Percentiles rank a stretch among this genome's conserved stretches.
Conservation (phyloP, 208 protist species). For the Leishmania amazonensis region DNA sequence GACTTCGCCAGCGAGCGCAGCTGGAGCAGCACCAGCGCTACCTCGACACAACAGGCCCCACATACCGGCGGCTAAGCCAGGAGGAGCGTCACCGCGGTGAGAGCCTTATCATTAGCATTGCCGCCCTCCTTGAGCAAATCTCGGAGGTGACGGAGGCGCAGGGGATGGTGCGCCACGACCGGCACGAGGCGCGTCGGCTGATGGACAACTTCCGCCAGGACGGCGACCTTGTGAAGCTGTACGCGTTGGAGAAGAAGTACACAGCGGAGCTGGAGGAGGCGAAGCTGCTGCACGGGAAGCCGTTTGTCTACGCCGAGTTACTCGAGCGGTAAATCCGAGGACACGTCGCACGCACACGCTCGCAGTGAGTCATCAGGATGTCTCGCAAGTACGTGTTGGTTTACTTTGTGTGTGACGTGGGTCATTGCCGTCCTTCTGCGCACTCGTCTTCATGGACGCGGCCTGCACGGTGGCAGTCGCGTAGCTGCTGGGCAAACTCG, state of each 20-base stretch:
- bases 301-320: conserved; percentile 21
- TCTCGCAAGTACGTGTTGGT: neutral
- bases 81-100: conserved; percentile 52
- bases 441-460: neutral
- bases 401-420: neutral
- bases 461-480: neutral
- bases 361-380: neutral
- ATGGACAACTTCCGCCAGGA: conserved; percentile 49
- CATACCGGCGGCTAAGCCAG: conserved; percentile 24
- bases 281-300: conserved; percentile 35
- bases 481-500: neutral
- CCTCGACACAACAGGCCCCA: conserved; percentile 20
- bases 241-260: conserved; percentile 49
- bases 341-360: neutral
- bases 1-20: conserved; percentile 10
- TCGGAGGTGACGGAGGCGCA: conserved; percentile 39
- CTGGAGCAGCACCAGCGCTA: conserved; percentile 26
- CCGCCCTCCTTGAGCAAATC: conserved; percentile 56
- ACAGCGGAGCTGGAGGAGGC: conserved; percentile 36
- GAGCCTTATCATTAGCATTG: conserved; percentile 51
- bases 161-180: conserved; percentile 43
- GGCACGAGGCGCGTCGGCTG: conserved; percentile 46
- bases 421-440: neutral
- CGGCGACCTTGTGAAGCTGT: conserved; percentile 51
- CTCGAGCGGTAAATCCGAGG: neutral